phyloP scores from a whole-genome alignment of 2,329 filamentous ascomycete species.

The Cladosporium cucumerinum region DNA sequence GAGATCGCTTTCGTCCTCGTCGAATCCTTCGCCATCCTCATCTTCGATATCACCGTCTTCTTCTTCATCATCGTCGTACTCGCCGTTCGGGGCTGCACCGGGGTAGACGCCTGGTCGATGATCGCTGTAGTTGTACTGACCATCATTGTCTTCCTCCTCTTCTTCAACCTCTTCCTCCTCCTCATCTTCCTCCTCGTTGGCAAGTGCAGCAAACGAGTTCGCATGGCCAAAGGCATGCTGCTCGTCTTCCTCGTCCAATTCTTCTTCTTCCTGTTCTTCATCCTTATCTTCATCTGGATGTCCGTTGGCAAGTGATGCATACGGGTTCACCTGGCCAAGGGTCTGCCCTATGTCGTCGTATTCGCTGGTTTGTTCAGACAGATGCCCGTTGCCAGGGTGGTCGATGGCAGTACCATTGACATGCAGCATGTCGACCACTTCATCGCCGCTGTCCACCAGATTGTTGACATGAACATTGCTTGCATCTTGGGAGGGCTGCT shows the following conservation, averaged over 20 bases:
- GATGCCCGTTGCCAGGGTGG: slow-evolving; percentile 18
- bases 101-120: neutral
- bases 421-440: neutral
- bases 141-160: neutral
- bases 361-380: slow-evolving; percentile 19
- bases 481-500: neutral
- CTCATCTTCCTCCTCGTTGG: neutral
- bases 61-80: slow-evolving; percentile 15
- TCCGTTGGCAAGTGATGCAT: slow-evolving; percentile 18
- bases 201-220: slow-evolving; percentile 21
- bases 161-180: neutral
- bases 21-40: slow-evolving; percentile 20
- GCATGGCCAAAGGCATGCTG: slow-evolving; percentile 14
- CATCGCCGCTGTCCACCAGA: neutral
- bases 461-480: neutral
- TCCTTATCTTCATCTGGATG: neutral
- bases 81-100: slow-evolving; percentile 18
- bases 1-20: slow-evolving; percentile 17
- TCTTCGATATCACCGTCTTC: slow-evolving; percentile 17
- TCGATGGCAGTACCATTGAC: slow-evolving; percentile 14
- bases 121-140: neutral
- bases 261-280: neutral
- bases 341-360: neutral
- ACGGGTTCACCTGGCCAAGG: slow-evolving; percentile 19
- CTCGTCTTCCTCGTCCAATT: slow-evolving; percentile 11